Conservation (phyloP, 768 basidiomycete genomes). For the Xerocomus potaroensis region DNA sequence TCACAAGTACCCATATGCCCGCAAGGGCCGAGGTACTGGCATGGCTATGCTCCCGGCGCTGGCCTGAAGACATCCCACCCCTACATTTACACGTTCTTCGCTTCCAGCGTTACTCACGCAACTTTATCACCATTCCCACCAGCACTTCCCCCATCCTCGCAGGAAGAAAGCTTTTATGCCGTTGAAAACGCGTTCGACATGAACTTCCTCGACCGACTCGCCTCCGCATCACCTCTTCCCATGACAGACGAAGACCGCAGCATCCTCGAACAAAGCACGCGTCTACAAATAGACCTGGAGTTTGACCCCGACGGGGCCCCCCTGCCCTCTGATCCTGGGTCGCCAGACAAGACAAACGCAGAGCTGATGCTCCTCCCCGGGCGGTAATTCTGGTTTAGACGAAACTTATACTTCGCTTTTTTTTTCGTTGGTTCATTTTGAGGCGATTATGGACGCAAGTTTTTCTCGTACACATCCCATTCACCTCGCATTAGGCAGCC, state of each 20-base stretch:
- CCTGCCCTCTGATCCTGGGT: constrained; percentile 35
- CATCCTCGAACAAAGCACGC: constrained; percentile 9
- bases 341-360: constrained; percentile 38
- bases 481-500: no score
- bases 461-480: constrained; percentile 15
- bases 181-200: constrained; percentile 29
- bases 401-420: background rate
- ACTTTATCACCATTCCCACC: constrained; percentile 10
- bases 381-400: constrained; percentile 28
- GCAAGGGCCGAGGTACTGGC: constrained; percentile 43
- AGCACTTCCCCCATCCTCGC: background rate
- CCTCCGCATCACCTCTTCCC: constrained; percentile 35
- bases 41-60: constrained; percentile 19
- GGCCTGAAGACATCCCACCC: constrained; percentile 15
- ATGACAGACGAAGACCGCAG: constrained; percentile 33
- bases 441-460: constrained; percentile 18
- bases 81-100: constrained; percentile 46
- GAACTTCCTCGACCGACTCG: constrained; percentile 39
- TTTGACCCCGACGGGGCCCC: constrained; percentile 45
- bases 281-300: constrained; percentile 14
- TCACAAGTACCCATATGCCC: constrained; percentile 30
- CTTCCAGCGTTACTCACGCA: constrained; percentile 38
- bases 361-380: constrained; percentile 44
- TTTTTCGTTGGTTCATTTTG: constrained; percentile 10
- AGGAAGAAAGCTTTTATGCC: constrained; percentile 20